phyloP scores from a whole-genome alignment of 768 basidiomycete genomes.

The Lactarius quietus region DNA sequence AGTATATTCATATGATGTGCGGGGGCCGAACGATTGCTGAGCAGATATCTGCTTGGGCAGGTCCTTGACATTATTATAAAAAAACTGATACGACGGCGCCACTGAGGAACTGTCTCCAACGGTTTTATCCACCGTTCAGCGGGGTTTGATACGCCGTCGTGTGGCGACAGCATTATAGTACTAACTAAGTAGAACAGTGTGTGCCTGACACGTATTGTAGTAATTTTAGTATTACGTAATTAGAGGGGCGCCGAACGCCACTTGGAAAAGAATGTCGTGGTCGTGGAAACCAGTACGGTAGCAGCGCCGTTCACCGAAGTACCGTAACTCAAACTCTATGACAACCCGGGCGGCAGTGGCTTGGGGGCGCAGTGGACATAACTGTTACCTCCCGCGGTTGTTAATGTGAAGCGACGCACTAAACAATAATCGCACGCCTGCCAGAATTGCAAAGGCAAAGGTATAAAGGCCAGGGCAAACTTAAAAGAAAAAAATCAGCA shows the following conservation, averaged over 20 bases:
- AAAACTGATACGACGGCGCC: neutral
- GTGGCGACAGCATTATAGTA: neutral
- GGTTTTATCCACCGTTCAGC: neutral
- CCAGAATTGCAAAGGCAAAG: neutral
- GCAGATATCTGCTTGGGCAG: neutral
- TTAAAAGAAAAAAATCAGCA: neutral
- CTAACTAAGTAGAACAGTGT: neutral
- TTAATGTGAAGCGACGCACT: neutral
- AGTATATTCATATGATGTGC: neutral
- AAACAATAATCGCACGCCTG: neutral
- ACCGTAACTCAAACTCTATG: neutral
- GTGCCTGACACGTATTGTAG: neutral
- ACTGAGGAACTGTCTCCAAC: neutral
- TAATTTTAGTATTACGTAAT: no score
- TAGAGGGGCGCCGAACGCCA: neutral
- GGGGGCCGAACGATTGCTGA: neutral
- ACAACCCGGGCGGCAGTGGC: neutral
- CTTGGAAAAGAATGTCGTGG: neutral
- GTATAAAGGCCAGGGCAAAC: conserved; percentile 1
- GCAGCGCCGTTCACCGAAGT: neutral
- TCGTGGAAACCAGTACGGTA: neutral
- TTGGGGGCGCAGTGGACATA: no score
- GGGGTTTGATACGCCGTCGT: neutral
- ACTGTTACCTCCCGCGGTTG: neutral
- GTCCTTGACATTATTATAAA: neutral